Percentiles rank a stretch among this genome's conserved stretches.
Conservation (phyloP, 495 filamentous ascomycete genomes). For the Penicillium alfredii region DNA sequence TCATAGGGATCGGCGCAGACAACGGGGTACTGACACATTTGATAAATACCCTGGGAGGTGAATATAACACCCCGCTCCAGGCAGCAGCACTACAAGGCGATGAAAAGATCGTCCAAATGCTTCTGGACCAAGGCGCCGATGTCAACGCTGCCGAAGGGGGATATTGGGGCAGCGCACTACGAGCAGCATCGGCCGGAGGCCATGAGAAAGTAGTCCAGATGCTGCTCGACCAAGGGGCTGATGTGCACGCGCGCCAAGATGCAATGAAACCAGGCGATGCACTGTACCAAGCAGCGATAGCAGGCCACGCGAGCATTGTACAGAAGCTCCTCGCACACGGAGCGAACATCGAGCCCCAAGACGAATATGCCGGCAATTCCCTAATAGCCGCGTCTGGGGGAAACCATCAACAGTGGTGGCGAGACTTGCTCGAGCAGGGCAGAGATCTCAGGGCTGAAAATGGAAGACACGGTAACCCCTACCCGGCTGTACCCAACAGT, state of each 20-base stretch:
- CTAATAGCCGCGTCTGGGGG: constrained; percentile 9
- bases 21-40: constrained; percentile 15
- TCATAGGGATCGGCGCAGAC: constrained; percentile 5
- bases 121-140: constrained; percentile 13
- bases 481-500: constrained; percentile 13
- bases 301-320: constrained; percentile 17
- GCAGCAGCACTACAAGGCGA: constrained; percentile 5
- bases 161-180: constrained; percentile 6
- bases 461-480: constrained; percentile 17
- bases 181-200: constrained; percentile 7
- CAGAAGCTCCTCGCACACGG: constrained; percentile 22
- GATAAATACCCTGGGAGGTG: constrained; percentile 11
- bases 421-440: constrained; percentile 12
- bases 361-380: constrained; percentile 1
- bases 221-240: constrained; percentile 14
- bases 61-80: constrained; percentile 19
- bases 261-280: constrained; percentile 5
- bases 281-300: constrained; percentile 3
- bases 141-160: constrained; percentile 12
- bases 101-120: constrained; percentile 7
- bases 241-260: constrained; percentile 13
- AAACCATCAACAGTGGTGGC: constrained; percentile 10
- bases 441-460: constrained; percentile 12
- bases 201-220: constrained; percentile 10
- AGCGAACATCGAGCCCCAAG: constrained; percentile 15